phyloP scores from a whole-genome alignment of 192 early-diverging fungal genomes.

The Linnemannia zychae region DNA sequence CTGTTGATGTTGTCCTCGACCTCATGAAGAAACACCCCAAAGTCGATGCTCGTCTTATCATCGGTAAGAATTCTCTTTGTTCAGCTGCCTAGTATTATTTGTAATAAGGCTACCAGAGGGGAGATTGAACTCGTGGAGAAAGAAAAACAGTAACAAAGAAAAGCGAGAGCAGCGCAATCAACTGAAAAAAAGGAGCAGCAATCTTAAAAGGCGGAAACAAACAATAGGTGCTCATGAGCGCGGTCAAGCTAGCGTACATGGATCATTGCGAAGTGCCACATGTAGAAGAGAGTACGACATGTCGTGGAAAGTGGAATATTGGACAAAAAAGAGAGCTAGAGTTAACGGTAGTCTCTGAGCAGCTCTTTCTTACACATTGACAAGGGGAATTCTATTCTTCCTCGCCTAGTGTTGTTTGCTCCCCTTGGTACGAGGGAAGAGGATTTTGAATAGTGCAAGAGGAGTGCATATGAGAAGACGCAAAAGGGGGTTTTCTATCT shows the following conservation, averaged over 20 bases:
- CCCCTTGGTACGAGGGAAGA: neutral
- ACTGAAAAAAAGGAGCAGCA: constrained; percentile 4
- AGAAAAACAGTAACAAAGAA: neutral
- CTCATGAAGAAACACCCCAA: constrained; percentile 80
- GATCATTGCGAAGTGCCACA: neutral
- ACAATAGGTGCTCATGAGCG: neutral
- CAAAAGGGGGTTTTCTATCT: no score
- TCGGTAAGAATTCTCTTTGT: constrained; percentile 65
- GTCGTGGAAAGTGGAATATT: constrained; percentile 4
- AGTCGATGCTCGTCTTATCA: constrained; percentile 79
- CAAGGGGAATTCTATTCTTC: constrained; percentile 26
- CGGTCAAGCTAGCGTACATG: neutral
- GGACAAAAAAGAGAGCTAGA: constrained; percentile 4
- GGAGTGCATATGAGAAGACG: no score
- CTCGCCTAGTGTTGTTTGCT: neutral
- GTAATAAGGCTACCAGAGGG: neutral
- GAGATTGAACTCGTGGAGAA: neutral
- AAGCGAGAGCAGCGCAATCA: constrained; percentile 2
- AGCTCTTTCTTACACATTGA: constrained; percentile 6
- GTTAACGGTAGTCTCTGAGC: constrained; percentile 13
- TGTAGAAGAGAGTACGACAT: neutral
- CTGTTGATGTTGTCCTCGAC: constrained; percentile 77
- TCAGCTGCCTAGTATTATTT: neutral
- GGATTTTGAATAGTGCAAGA: no score
- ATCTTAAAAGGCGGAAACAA: neutral